These are phyloP conservation scores for Falciphora oryzae DNA, from an alignment of 2,329 filamentous ascomycete species.

Conservation along the genomic window DNA sequence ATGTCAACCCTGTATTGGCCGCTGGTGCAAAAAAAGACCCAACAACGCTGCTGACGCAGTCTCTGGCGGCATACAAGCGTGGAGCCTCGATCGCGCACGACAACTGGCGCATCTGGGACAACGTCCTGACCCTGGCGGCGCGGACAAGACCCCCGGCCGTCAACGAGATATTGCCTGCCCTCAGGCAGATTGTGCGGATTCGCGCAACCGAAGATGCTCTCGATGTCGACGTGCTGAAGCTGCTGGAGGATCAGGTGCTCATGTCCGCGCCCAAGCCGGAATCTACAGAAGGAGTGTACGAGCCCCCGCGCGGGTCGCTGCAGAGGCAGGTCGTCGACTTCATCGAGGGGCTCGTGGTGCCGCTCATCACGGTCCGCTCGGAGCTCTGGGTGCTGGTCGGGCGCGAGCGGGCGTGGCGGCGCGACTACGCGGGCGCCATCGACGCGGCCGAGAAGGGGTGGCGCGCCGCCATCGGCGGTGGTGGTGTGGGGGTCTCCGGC, in stretches of 20 bases:
- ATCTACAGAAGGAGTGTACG: slow-evolving; percentile 14
- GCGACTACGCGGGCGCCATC: slow-evolving; percentile 65
- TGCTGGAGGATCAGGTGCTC: slow-evolving; percentile 67
- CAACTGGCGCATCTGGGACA: slow-evolving; percentile 94
- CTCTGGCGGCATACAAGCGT: slow-evolving; percentile 79
- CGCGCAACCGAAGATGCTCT: slow-evolving; percentile 72
- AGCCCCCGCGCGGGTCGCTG: slow-evolving; percentile 50
- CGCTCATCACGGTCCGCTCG: slow-evolving; percentile 75
- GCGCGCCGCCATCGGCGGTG: slow-evolving; percentile 60
- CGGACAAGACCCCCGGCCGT: slow-evolving; percentile 71
- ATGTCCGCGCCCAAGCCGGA: slow-evolving; percentile 27
- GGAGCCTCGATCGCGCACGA: slow-evolving; percentile 78
- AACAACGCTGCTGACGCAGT: slow-evolving; percentile 61
- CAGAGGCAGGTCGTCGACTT: slow-evolving; percentile 62
- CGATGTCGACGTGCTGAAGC: slow-evolving; percentile 65
- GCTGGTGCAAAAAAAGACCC: slow-evolving; percentile 35
- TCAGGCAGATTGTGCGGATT: slow-evolving; percentile 70
- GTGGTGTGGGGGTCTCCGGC: slow-evolving; percentile 30
- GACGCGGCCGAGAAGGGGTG: slow-evolving; percentile 87
- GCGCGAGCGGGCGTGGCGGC: slow-evolving; percentile 66
- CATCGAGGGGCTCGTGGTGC: slow-evolving; percentile 68
- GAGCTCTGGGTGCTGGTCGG: slow-evolving; percentile 72
- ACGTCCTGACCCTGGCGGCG: slow-evolving; percentile 81
- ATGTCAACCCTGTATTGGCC: slow-evolving; percentile 18
- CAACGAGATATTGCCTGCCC: slow-evolving; percentile 67